A percentile compares a stretch with the other conserved stretches of the same genome.
Conservation (phyloP, 257 asterid genomes). For the Ophiorrhiza pumila region DNA sequence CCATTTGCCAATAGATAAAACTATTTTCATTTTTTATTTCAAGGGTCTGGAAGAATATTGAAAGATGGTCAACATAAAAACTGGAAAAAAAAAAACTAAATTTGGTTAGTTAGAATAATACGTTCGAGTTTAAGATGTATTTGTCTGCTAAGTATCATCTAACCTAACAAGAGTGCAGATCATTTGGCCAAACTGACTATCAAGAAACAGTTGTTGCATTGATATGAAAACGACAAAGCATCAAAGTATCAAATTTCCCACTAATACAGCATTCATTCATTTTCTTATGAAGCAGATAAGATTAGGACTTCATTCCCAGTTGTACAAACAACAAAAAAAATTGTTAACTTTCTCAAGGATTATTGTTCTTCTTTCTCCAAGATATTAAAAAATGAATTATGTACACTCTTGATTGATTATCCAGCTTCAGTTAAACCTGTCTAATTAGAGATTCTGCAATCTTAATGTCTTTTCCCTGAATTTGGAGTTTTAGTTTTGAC, state of each 20-base stretch:
- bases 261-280: too few relatives aligned
- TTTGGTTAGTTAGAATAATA: not conserved
- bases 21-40: not conserved
- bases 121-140: not conserved
- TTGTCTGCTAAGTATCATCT: not conserved
- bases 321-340: not conserved
- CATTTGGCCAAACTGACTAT: not conserved
- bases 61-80: not conserved
- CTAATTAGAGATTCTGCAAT: too few relatives aligned
- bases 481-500: too few relatives aligned
- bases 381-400: too few relatives aligned
- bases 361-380: not conserved
- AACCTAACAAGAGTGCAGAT: not conserved
- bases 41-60: not conserved
- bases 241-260: constrained; percentile 1
- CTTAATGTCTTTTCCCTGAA: too few relatives aligned
- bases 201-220: not conserved
- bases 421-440: too few relatives aligned
- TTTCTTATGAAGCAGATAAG: too few relatives aligned
- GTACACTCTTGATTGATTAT: too few relatives aligned
- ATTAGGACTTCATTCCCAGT: not conserved
- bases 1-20: not conserved
- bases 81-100: not conserved
- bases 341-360: not conserved
- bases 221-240: not conserved